Conservation (phyloP, 2,329 filamentous ascomycete species). For the Ophiocordyceps robertsii region DNA sequence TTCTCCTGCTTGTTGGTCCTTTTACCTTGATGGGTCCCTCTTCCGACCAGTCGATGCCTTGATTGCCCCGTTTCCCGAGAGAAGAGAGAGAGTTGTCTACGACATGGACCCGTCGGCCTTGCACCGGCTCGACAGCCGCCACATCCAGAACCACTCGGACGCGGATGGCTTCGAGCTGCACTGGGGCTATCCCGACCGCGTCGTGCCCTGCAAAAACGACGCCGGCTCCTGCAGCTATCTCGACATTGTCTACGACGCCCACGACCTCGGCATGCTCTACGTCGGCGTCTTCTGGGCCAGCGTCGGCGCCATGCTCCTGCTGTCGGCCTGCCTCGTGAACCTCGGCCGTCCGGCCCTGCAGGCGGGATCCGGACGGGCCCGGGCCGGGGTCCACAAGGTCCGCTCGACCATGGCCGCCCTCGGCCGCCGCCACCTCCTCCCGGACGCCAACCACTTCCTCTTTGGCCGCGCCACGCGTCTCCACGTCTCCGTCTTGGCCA, state of each 20-base stretch:
- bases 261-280: slow-evolving; percentile 37
- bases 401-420: slow-evolving; percentile 24
- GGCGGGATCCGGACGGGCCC: slow-evolving; percentile 1
- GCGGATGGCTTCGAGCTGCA: slow-evolving; percentile 23
- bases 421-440: slow-evolving; percentile 41
- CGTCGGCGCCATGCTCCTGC: slow-evolving; percentile 26
- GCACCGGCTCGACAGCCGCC: slow-evolving; percentile 12
- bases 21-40: too few relatives aligned
- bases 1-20: too few relatives aligned
- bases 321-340: slow-evolving; percentile 22
- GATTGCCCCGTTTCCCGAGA: too few relatives aligned
- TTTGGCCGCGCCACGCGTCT: slow-evolving; percentile 58
- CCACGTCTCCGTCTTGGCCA: slow-evolving; percentile 47
- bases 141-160: slow-evolving; percentile 28
- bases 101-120: not conserved
- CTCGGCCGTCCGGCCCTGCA: slow-evolving; percentile 9
- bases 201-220: slow-evolving; percentile 31
- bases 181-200: slow-evolving; percentile 33
- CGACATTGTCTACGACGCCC: slow-evolving; percentile 34
- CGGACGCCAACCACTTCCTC: slow-evolving; percentile 39
- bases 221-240: slow-evolving; percentile 35
- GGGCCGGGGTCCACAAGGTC: slow-evolving; percentile 12
- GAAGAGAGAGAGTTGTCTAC: too few relatives aligned
- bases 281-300: slow-evolving; percentile 35
- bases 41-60: too few relatives aligned